Conservation (phyloP, 179 eudicot species). For the Carnegiea gigantea region DNA sequence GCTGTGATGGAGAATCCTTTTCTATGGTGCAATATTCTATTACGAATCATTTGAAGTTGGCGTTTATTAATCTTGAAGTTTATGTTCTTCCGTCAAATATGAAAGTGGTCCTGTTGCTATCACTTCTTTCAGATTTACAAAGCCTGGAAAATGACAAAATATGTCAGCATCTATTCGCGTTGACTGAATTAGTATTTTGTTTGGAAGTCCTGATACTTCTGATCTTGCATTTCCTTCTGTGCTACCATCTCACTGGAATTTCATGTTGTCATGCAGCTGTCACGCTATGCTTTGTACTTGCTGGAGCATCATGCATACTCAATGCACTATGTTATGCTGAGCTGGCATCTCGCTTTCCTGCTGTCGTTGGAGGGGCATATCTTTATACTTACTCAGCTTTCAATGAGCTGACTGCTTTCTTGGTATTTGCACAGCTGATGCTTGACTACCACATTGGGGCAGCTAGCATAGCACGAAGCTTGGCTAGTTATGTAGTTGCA, state of each 20-base stretch:
- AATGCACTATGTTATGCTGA: slow-evolving; percentile 98
- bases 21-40: neutral
- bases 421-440: slow-evolving; percentile 91
- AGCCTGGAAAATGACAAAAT: neutral
- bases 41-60: neutral
- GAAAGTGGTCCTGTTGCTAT: neutral
- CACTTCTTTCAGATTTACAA: neutral
- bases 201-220: neutral
- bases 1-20: neutral
- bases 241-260: slow-evolving; percentile 11
- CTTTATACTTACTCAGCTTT: slow-evolving; percentile 90
- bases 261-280: slow-evolving; percentile 61
- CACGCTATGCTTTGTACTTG: slow-evolving; percentile 79
- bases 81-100: neutral
- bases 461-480: slow-evolving; percentile 96
- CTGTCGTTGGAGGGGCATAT: slow-evolving; percentile 98
- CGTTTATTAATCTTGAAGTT: neutral
- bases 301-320: slow-evolving; percentile 90
- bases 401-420: slow-evolving; percentile 96
- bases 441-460: slow-evolving; percentile 97
- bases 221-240: neutral
- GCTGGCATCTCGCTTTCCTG: slow-evolving; percentile 89
- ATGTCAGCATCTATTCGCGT: slow-evolving; percentile 5
- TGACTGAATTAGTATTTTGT: neutral
- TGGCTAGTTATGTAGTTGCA: slow-evolving; percentile 68